Conservation (phyloP, 2,329 filamentous ascomycete species). For the Aspergillus fructus region DNA sequence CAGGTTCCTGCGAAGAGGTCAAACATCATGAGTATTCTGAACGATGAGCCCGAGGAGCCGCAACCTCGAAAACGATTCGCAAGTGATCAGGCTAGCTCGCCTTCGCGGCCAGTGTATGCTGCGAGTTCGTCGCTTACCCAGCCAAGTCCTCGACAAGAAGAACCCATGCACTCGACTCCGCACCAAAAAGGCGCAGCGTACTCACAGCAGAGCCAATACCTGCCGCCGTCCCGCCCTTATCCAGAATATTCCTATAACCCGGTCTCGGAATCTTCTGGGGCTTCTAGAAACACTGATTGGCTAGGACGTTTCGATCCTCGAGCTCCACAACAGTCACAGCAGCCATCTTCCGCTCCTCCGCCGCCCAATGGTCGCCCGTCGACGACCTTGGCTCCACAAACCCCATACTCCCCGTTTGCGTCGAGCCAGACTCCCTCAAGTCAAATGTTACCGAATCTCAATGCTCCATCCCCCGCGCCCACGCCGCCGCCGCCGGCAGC, state of each 20-base stretch:
- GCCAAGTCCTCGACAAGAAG: constrained; percentile 26
- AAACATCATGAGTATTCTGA: constrained; percentile 51
- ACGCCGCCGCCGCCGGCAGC: constrained; percentile 33
- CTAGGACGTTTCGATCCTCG: constrained; percentile 44
- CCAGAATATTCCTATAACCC: constrained; percentile 35
- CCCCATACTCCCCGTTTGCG: constrained; percentile 31
- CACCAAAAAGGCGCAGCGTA: constrained; percentile 30
- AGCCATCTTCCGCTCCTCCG: constrained; percentile 23
- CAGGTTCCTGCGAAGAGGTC: constrained; percentile 49
- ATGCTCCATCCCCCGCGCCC: constrained; percentile 35
- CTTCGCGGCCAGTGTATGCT: constrained; percentile 29
- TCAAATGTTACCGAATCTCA: constrained; percentile 24
- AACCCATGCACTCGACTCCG: constrained; percentile 19
- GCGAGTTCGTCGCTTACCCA: constrained; percentile 24
- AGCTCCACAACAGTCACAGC: constrained; percentile 31
- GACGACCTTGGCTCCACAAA: constrained; percentile 24
- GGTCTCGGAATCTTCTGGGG: constrained; percentile 24
- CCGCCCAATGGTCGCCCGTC: constrained; percentile 23
- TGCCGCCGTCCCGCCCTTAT: constrained; percentile 31
- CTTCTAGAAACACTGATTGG: constrained; percentile 40
- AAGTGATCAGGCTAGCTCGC: constrained; percentile 34
- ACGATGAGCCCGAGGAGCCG: constrained; percentile 49
- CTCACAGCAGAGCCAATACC: constrained; percentile 27
- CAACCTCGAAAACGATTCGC: constrained; percentile 47
- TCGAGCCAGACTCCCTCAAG: constrained; percentile 25